phyloP scores from a whole-genome alignment of 75 land plant species.

The Selaginella tamariscina region DNA sequence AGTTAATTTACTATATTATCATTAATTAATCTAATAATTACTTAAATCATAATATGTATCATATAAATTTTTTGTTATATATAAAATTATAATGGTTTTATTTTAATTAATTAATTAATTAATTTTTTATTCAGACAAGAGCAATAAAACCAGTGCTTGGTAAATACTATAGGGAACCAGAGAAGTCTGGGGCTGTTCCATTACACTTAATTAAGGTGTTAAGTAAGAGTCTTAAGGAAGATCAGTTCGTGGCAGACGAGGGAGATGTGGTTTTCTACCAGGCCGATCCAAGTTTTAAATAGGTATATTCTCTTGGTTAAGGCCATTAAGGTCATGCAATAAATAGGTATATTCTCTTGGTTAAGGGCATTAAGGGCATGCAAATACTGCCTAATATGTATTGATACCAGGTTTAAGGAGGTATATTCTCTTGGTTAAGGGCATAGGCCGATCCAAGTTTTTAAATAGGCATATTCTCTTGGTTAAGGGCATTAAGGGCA shows the following conservation, averaged over 20 bases:
- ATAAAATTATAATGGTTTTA: not conserved
- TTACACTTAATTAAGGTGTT: slow-evolving; percentile 36
- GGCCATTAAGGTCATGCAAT: too few species aligned
- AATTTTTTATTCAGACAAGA: slow-evolving; percentile 16
- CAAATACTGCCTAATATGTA: too few species aligned
- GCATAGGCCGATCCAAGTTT: slow-evolving; percentile 45
- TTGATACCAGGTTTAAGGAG: slow-evolving; percentile 37
- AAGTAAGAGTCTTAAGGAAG: slow-evolving; percentile 45
- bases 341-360: not conserved
- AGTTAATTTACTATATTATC: not conserved
- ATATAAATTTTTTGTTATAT: not conserved
- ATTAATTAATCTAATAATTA: not conserved
- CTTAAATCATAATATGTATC: not conserved
- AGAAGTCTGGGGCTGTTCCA: slow-evolving; percentile 22
- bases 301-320: not conserved
- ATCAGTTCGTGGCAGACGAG: slow-evolving; percentile 67
- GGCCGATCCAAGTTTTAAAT: slow-evolving; percentile 37
- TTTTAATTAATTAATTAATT: not conserved
- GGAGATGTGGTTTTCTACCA: slow-evolving; percentile 73
- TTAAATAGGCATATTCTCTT: slow-evolving; percentile 9
- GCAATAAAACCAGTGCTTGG: slow-evolving; percentile 29
- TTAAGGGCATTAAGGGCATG: too few species aligned
- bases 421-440: not conserved
- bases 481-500: too few species aligned
- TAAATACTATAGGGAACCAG: slow-evolving; percentile 27